Evolutionary conservation across 345 rosid genomes (phyloP), one percentile per base, ranked within the genome.

Genomic region (Clarkia xantiana): DNA sequence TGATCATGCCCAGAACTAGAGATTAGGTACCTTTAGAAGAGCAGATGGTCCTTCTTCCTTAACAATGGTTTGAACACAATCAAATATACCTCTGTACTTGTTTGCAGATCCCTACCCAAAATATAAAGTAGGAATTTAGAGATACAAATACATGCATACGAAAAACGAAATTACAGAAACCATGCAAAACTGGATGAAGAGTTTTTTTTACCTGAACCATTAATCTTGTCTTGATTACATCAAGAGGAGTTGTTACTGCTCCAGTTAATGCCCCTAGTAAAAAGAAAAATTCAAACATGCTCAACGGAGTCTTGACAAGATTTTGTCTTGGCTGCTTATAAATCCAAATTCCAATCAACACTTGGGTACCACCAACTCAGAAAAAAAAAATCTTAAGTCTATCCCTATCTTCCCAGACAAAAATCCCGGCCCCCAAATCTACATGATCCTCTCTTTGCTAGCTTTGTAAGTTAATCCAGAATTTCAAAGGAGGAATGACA

Each of bases 161-260:
- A 14, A 29, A 15, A 9, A 2, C 29, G 23, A 7, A 12, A 20
- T 25, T 47, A 59, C 17, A 11, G 25, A 13, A 13, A 39, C 14
- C 10, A 53, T 53, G 39, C 43, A 15, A 5, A 57, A 39, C 4
- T 20, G 12, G 40, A 49, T 45, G 14, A 18, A 7, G 62, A 9
- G 56, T 67, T 49, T 6, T 0, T 44, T 20, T 40, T 66, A 86
- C 98, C 93, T 91, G 96, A 80, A 77, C 73, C 98, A 91, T 91
- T 68, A 86, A 66, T 49, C 98, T 84, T 44, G 98, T 91, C 72
- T 91, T 91, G 56, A 91, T 81, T 62, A 91, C 96, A 67, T 86
- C 98, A 11, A 84, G 94, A 7, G 98, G 98, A 47, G 98, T 86
- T 51, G 98, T 91, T 59, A 86, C 76, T 42, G 96, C 98, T 68